Evolutionary conservation across 352 stramenopile species (phyloP).

Genomic region (Globisporangium nodosum): DNA sequence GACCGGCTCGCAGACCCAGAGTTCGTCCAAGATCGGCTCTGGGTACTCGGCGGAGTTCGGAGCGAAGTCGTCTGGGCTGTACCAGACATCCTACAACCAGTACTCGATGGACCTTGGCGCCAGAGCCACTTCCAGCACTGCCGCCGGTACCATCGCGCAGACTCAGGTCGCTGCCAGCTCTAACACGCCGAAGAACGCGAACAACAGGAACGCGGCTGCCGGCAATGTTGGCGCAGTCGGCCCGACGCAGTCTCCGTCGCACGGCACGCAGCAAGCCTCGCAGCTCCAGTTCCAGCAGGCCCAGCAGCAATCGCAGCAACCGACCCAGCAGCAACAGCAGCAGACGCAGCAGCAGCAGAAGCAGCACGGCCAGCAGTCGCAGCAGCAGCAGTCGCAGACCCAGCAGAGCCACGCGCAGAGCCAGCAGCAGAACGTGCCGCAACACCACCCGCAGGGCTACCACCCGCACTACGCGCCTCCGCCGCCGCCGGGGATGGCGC

Average conservation of each 20-base stretch:
- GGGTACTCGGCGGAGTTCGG: slow-evolving; percentile 51
- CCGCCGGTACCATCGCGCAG: slow-evolving; percentile 29
- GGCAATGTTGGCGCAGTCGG: slow-evolving; percentile 18
- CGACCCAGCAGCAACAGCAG: slow-evolving; percentile 11
- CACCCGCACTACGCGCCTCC: slow-evolving; percentile 77
- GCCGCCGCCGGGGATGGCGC: slow-evolving; percentile 79
- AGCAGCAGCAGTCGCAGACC: slow-evolving; percentile 12
- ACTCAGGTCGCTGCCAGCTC: slow-evolving; percentile 26
- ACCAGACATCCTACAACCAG: slow-evolving; percentile 74
- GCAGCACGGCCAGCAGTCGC: slow-evolving; percentile 16
- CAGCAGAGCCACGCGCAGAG: slow-evolving; percentile 15
- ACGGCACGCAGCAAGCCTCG: slow-evolving; percentile 32
- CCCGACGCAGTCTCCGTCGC: slow-evolving; percentile 53
- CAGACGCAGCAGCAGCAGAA: slow-evolving; percentile 34
- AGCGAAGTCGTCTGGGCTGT: slow-evolving; percentile 49
- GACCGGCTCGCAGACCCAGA: slow-evolving; percentile 25
- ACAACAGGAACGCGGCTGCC: slow-evolving; percentile 1
- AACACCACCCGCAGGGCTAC: slow-evolving; percentile 77
- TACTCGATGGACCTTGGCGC: slow-evolving; percentile 78
- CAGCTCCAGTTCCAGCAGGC: slow-evolving; percentile 32
- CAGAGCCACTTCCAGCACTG: slow-evolving; percentile 11
- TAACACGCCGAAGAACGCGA: slow-evolving; percentile 54
- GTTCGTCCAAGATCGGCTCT: slow-evolving; percentile 48
- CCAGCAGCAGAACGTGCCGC: slow-evolving; percentile 34
- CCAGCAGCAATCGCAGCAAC: slow-evolving; percentile 24